Evolutionary conservation across 2,329 filamentous ascomycete species (phyloP), one percentile per base, ranked within the genome.

Genomic region (Biscogniauxia sp.): DNA sequence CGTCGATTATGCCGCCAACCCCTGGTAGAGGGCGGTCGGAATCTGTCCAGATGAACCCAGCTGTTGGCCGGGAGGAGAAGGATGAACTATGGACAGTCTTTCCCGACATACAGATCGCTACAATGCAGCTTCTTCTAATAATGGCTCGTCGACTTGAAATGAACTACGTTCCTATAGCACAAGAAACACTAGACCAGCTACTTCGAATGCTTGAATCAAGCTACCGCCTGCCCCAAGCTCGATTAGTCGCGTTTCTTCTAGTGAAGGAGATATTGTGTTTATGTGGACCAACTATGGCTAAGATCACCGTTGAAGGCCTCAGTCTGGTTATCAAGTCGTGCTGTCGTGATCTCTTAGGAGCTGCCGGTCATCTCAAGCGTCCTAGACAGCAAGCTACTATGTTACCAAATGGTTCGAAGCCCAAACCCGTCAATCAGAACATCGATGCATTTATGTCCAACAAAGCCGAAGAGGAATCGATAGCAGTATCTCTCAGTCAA

Each of bases 41-140:
- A 65, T 80, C 78, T 1, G 75, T 86, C n/a, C 84, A 88, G 62
- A 80, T 88, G 61, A 93, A 93, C 67, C 81, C 87, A 7, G 88
- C 91, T 64, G 85, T 95, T 64, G 83, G 87, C 32, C 85, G 89
- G 62, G 91, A 96, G 55, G 94, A 97, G 75, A 88, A 89, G 62
- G 92, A 96, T 57, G 85, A 88, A 52, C 81, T 97, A 3, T 93
- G 90, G 85, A 78, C 83, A 53, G 80, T 85, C 19, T 80, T 97
- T 11, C 91, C 93, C 4, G 80, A 84, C 9, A 84, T 97, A 49
- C 92, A 97, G 70, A 76, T 87, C 15, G 86, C 89, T 15, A 84
- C 86, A n/a, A 77, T 96, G 57, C 75, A 83, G 20, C 75, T 96
- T 1, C 76, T 91, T 20, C 74, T 80, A 8, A 75, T 79, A 11